A percentile compares a stretch with the other conserved stretches of the same genome.
These are phyloP conservation scores for Coelastrella sp. DNA, from an alignment of 139 green algal genomes.

Conservation along the genomic window DNA sequence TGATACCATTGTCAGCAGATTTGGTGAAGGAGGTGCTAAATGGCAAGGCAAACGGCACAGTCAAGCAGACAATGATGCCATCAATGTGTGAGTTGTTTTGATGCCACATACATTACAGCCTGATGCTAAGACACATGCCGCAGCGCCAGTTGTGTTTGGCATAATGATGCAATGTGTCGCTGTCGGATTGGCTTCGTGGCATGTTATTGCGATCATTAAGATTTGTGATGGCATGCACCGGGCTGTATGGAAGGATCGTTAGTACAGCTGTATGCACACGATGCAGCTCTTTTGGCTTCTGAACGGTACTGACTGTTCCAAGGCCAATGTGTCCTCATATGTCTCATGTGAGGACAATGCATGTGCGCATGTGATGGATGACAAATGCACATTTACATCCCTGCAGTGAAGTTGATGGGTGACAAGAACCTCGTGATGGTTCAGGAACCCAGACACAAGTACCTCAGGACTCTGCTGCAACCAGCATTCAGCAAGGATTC, in stretches of 20 bases:
- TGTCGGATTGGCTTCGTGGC: no score
- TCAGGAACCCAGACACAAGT: neutral
- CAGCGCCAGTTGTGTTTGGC: neutral
- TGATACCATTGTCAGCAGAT: neutral
- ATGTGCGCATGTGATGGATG: neutral
- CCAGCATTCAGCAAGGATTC: neutral
- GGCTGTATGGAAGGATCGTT: no score
- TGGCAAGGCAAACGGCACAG: neutral
- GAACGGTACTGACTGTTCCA: no score
- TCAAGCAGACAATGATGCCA: neutral
- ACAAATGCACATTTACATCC: neutral
- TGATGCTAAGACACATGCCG: neutral
- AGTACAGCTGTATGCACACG: no score
- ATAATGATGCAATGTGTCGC: no score
- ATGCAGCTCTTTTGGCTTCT: no score
- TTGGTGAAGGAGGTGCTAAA: neutral
- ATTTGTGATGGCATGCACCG: no score
- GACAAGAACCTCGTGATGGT: neutral
- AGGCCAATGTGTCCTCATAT: neutral
- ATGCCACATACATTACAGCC: neutral
- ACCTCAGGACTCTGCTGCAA: neutral
- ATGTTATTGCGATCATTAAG: no score
- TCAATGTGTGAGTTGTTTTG: neutral
- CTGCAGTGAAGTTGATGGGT: neutral
- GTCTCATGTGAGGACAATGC: neutral